These are phyloP conservation scores for Lyophyllum atratum DNA, from an alignment of 768 basidiomycete genomes.

Conservation along the genomic window DNA sequence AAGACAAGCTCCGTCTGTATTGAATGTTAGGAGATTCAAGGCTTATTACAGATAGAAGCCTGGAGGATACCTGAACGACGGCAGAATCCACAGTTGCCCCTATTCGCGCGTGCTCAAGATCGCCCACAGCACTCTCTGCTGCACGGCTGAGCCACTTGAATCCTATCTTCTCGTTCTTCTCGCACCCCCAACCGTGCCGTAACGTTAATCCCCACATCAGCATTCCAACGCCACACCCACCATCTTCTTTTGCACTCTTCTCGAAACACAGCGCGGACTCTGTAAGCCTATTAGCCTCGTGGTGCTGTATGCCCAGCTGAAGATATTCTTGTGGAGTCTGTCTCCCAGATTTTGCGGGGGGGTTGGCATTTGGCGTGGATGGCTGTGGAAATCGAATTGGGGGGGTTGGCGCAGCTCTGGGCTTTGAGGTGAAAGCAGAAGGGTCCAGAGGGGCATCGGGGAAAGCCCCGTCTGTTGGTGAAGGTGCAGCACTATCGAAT, in stretches of 20 bases:
- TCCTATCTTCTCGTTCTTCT: conserved; percentile 74
- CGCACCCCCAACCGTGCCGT: conserved; percentile 87
- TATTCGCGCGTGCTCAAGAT: conserved; percentile 64
- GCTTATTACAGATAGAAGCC: background rate
- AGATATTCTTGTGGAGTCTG: conserved; percentile 66
- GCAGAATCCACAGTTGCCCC: conserved; percentile 48
- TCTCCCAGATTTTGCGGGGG: conserved; percentile 5
- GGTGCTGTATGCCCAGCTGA: conserved; percentile 75
- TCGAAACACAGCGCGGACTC: conserved; percentile 79
- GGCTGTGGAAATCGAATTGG: conserved; percentile 6
- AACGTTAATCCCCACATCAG: conserved; percentile 88
- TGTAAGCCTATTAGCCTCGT: conserved; percentile 69
- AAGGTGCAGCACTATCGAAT: conserved; percentile 46
- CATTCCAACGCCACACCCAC: conserved; percentile 89
- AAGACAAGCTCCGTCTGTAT: conserved; percentile 76
- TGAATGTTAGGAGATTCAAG: background rate
- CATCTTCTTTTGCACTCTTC: conserved; percentile 67
- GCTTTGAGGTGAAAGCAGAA: conserved; percentile 14
- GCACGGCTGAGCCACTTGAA: conserved; percentile 85
- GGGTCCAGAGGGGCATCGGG: conserved; percentile 16
- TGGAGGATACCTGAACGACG: conserved; percentile 50
- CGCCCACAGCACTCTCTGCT: conserved; percentile 77
- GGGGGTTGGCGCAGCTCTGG: conserved; percentile 13
- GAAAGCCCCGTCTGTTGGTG: conserved; percentile 38
- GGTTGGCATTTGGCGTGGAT: conserved; percentile 7